Conservation (phyloP, 2,329 filamentous ascomycete species). For the Penicillium sp. region DNA sequence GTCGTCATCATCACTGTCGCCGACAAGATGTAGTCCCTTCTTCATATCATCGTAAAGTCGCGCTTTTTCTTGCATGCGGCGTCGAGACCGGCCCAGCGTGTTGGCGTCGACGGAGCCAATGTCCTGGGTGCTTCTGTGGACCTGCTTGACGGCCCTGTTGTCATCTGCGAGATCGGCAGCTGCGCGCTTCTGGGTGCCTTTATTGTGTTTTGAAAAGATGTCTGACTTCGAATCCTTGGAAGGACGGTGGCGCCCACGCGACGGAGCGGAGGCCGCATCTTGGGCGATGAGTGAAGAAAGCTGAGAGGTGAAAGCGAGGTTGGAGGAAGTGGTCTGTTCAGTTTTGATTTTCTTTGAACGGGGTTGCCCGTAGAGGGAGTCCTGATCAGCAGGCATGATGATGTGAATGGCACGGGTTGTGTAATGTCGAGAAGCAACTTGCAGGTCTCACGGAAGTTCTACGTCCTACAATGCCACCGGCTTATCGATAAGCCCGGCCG, state of each 20-base stretch:
- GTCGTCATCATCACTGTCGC: slow-evolving; percentile 34
- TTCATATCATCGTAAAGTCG: slow-evolving; percentile 87
- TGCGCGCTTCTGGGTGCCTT: slow-evolving; percentile 60
- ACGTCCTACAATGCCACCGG: not conserved
- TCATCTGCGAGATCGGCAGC: slow-evolving; percentile 55
- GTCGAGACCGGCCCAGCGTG: slow-evolving; percentile 64
- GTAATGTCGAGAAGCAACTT: not conserved
- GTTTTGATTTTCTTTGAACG: slow-evolving; percentile 58
- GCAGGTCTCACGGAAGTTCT: not conserved
- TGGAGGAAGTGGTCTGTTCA: slow-evolving; percentile 61
- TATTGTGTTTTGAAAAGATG: slow-evolving; percentile 67
- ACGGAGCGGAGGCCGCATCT: slow-evolving; percentile 42
- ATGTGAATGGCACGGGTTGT: not conserved
- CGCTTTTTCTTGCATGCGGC: slow-evolving; percentile 87
- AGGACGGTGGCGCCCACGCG: slow-evolving; percentile 41
- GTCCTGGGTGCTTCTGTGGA: slow-evolving; percentile 59
- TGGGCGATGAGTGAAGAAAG: slow-evolving; percentile 75
- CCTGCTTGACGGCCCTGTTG: slow-evolving; percentile 56
- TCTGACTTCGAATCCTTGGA: slow-evolving; percentile 58
- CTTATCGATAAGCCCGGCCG: slow-evolving; percentile 4
- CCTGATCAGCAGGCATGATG: slow-evolving; percentile 16
- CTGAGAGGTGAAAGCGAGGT: slow-evolving; percentile 83
- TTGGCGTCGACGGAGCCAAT: slow-evolving; percentile 59
- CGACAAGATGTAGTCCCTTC: slow-evolving; percentile 73
- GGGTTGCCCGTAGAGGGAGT: slow-evolving; percentile 70